phyloP scores from a whole-genome alignment of 257 asterid genomes.

The Scutellaria barbata region DNA sequence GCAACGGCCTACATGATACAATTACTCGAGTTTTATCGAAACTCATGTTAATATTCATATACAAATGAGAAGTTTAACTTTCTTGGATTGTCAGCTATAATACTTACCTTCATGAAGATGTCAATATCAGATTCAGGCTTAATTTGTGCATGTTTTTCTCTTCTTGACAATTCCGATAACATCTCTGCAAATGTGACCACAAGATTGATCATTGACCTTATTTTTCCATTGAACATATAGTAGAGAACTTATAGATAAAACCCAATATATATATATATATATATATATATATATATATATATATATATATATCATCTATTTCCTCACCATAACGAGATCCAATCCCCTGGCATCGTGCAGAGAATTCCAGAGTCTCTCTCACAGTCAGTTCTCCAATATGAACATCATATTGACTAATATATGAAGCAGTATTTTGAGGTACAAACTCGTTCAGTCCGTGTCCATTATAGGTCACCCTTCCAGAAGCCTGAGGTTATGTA shows the following conservation, averaged over 20 bases:
- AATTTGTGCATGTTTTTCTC: slow-evolving; percentile 52
- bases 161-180: slow-evolving; percentile 48
- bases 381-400: slow-evolving; percentile 57
- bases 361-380: slow-evolving; percentile 50
- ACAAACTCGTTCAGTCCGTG: slow-evolving; percentile 49
- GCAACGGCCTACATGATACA: slow-evolving; percentile 47
- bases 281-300: too few species aligned
- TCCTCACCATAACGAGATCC: slow-evolving; percentile 47
- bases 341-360: slow-evolving; percentile 50
- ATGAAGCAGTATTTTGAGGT: slow-evolving; percentile 52
- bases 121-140: slow-evolving; percentile 63
- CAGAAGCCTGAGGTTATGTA: slow-evolving; percentile 38
- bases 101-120: slow-evolving; percentile 55
- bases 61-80: too few species aligned
- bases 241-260: background rate
- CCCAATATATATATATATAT: background rate
- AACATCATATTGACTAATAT: slow-evolving; percentile 53
- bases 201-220: background rate
- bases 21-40: background rate
- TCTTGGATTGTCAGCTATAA: background rate
- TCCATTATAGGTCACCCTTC: slow-evolving; percentile 55
- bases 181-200: slow-evolving; percentile 42
- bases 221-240: background rate
- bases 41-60: background rate
- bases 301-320: background rate